Conservation (phyloP, 176 grass and related monocot species). For the Bonia amplexicaulis region DNA sequence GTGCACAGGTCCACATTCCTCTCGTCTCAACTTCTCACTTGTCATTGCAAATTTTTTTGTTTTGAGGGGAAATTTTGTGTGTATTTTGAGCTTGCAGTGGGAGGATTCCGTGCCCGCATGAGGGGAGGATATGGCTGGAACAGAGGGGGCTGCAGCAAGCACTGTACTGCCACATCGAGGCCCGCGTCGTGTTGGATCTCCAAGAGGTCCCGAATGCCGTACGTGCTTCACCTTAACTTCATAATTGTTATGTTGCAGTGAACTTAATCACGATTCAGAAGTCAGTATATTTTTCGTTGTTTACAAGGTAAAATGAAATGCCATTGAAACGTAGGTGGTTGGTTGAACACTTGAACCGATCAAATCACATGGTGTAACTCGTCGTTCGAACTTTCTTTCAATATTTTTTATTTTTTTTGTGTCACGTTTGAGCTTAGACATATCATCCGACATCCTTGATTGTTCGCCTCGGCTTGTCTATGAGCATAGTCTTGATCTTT, state of each 20-base stretch:
- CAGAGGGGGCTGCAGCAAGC: constrained; percentile 81
- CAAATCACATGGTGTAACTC: no score
- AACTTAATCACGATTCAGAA: background rate
- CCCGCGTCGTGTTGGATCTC: constrained; percentile 87
- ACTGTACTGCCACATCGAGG: constrained; percentile 97
- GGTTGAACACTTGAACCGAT: background rate
- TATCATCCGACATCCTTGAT: no score
- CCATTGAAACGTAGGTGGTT: background rate
- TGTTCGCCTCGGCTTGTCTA: no score
- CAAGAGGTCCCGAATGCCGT: constrained; percentile 65
- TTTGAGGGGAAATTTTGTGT: background rate
- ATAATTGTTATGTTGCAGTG: background rate
- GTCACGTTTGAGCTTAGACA: fast-evolving
- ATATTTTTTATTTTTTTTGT: no score
- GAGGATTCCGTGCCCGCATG: constrained; percentile 83
- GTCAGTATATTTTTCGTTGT: background rate
- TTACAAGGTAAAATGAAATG: background rate
- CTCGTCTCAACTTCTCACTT: background rate
- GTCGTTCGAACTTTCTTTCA: no score
- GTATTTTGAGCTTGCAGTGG: constrained; percentile 39
- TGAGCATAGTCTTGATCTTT: no score
- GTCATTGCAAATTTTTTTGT: background rate
- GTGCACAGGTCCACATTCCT: constrained; percentile 52
- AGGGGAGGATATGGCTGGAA: constrained; percentile 90
- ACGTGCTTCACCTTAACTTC: constrained; percentile 10